A percentile compares a stretch with the other conserved stretches of the same genome.
phyloP scores from a whole-genome alignment of 805 yeast species.

The Ogataea kodamae region DNA sequence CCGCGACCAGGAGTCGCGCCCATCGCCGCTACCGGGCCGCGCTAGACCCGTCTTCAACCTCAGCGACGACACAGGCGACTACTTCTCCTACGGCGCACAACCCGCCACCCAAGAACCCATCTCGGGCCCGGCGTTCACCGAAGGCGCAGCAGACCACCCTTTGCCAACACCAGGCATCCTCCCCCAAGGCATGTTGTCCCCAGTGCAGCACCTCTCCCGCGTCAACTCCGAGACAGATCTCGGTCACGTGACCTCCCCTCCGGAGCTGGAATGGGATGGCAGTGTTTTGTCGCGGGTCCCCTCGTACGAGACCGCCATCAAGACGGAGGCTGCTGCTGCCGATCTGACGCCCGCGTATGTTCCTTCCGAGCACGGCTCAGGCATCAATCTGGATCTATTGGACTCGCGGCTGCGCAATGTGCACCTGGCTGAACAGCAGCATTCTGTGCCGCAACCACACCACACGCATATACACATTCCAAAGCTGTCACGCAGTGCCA shows the following conservation, averaged over 20 bases:
- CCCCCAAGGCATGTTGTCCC: conserved; percentile 45
- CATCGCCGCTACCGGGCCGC: conserved; percentile 11
- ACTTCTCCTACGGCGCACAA: conserved; percentile 27
- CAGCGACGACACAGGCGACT: conserved; percentile 31
- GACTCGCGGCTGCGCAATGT: conserved; percentile 30
- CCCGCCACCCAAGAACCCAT: conserved; percentile 8
- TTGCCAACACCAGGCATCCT: conserved; percentile 14
- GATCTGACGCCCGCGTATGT: conserved; percentile 72
- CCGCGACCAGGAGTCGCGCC: conserved; percentile 38
- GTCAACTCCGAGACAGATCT: conserved; percentile 44
- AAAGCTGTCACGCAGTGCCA: conserved; percentile 13
- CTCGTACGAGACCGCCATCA: conserved; percentile 76
- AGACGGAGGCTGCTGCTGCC: conserved; percentile 43
- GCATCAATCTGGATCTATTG: conserved; percentile 30
- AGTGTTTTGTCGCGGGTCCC: conserved; percentile 61
- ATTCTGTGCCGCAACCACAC: too few species aligned
- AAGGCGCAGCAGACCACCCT: conserved; percentile 17
- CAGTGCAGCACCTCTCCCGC: conserved; percentile 59
- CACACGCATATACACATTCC: conserved; percentile 5
- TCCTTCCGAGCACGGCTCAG: conserved; percentile 45
- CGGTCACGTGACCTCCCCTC: conserved; percentile 5
- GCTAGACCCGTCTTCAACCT: conserved; percentile 31
- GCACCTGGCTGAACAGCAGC: conserved; percentile 12
- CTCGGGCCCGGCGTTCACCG: conserved; percentile 23
- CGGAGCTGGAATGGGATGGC: conserved; percentile 19